These are phyloP conservation scores for Kwoniella europaea DNA, from an alignment of 768 basidiomycete genomes.

Conservation along the genomic window DNA sequence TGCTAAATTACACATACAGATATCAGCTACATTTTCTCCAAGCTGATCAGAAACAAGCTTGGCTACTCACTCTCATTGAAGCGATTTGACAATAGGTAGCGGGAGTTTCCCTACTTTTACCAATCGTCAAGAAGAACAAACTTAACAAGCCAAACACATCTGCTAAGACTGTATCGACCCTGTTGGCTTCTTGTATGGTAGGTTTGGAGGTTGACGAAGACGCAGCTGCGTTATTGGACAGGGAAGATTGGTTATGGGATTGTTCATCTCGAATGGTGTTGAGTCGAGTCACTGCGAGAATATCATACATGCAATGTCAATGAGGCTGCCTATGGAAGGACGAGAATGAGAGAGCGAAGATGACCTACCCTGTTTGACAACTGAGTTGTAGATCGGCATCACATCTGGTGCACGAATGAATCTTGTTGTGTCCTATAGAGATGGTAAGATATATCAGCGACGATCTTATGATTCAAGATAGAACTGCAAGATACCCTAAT, in stretches of 20 bases:
- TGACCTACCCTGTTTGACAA: slow-evolving; percentile 84
- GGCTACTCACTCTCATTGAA: slow-evolving; percentile 85
- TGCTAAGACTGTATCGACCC: slow-evolving; percentile 90
- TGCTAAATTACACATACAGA: slow-evolving; percentile 64
- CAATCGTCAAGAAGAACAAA: slow-evolving; percentile 96
- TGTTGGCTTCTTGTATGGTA: slow-evolving; percentile 63
- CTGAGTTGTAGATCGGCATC: slow-evolving; percentile 85
- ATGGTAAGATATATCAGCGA: neutral
- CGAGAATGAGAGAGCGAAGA: neutral
- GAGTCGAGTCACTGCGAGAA: slow-evolving; percentile 75
- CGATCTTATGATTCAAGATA: neutral
- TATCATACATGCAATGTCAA: neutral
- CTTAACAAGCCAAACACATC: slow-evolving; percentile 96
- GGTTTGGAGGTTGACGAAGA: slow-evolving; percentile 34
- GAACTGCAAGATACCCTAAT: neutral
- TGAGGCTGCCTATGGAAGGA: too few relatives aligned
- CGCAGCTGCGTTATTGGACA: slow-evolving; percentile 44
- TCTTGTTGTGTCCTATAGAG: slow-evolving; percentile 79
- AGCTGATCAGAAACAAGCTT: neutral
- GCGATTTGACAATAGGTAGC: slow-evolving; percentile 96
- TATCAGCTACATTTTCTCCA: neutral
- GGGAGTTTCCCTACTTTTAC: slow-evolving; percentile 90
- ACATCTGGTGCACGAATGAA: slow-evolving; percentile 94
- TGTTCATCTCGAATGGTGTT: slow-evolving; percentile 81
- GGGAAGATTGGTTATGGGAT: slow-evolving; percentile 50